Base-by-base conservation (phyloP, 768 basidiomycete genomes). In the Podaxis carcinomalis region DNA sequence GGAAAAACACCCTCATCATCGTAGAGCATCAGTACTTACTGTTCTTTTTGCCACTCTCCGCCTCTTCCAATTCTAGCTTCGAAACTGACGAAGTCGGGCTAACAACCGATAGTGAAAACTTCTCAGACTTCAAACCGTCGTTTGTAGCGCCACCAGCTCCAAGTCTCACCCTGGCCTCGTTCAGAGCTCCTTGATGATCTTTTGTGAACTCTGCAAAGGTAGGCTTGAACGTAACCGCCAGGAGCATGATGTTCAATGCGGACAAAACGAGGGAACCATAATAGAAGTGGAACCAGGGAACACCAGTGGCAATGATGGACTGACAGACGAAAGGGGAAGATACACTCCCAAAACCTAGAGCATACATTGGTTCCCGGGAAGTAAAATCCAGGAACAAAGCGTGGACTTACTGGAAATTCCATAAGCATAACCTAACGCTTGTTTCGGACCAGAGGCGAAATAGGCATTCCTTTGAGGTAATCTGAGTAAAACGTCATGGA, bases 231-330 rank as follows among this genome's bases (percentile, higher is more conserved):
- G 80, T 73, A 53, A 75, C 68, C 5, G 72, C 67, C 35, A 82
- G 69, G 40, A 83, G 74, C 13, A 64, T 53, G 16, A 70, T 65
- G 64, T 80, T 84, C 55, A 77, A 63, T 1, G 69, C 77, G 28
- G 82, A 78, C 23, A 84, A 68, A 10, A 81, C 77, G 5, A 85
- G 73, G 3, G 83, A 85, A 28, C 83, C 83, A 56, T 77, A 78
- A 66, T 85, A 86, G 63, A 86, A 87, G 49, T 79, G 72, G n/a
- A 67, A 68, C 84, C 85, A 86, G 3, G 80, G 79, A 50, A 83
- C 70, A 6, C 83, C 81, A n/a, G 68, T 70, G 2, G 80, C 77
- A 13, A 84, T 72, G 25, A 83, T 65, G 1, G 76, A 72, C 65
- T 85, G 84, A 65, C 83, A 84, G 28, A 85, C 75, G 5, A 87